Evolutionary conservation across 768 basidiomycete genomes (phyloP), one percentile per base, ranked within the genome.

Genomic region (Candolleomyces efflorescens): DNA sequence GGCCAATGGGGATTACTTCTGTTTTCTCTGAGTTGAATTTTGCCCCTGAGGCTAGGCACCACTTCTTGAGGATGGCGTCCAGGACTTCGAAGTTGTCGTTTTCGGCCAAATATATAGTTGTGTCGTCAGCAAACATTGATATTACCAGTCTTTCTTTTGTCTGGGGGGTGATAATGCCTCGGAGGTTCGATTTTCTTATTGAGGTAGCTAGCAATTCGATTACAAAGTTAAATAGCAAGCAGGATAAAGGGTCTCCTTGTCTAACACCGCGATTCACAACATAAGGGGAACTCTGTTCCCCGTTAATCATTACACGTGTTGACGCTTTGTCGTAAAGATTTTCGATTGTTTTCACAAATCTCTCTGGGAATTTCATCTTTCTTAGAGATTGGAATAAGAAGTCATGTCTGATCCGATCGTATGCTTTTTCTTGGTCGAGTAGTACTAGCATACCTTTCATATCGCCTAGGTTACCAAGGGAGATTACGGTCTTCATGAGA

Each of bases 251-350:
- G 23, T 53, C 52, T 1, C 52, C 52, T 22, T 54, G 53, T 45
- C 53, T 10, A 1, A 54, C 53, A 3, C 53, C 53, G 1, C 53
- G 2, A 3, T 5, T 54, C 1, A 54, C 43, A 1, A 5, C 24
- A 18, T 7, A 54, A 3, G 2, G 6, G 1, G 26, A 12, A 23
- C 53, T 54, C 9, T 24, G 73, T 55, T 69, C 53, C 0, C 13
- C 20, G 57, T 54, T 54, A 4, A 54, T 24, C 13, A 54, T 46
- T 4, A 45, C 24, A 5, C 17, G 12, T 15, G 49, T 51, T 1
- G 11, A 2, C 22, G 51, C 51, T n/a, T 53, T 10, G 2, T 18
- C 7, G n/a, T 54, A 54, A 1, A 54, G 53, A 3, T 2, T 4
- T 32, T 24, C 6, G 1, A 54, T 20, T 2, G 41, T 45, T 3